phyloP scores from a whole-genome alignment of 2,329 filamentous ascomycete species.

The Penicillium sp. region DNA sequence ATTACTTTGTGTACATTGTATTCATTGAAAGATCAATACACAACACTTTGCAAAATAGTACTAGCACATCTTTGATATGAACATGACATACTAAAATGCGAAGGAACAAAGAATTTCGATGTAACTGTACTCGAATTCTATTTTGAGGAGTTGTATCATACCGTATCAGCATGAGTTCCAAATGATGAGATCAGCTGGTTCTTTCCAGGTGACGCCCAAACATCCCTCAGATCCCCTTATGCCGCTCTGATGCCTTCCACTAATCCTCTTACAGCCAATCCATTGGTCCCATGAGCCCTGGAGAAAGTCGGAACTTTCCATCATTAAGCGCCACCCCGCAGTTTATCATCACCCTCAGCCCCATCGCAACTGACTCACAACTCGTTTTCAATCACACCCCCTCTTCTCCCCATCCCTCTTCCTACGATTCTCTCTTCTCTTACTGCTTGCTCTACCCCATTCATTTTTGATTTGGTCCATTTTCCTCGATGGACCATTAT shows the following conservation, averaged over 20 bases:
- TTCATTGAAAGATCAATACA: neutral
- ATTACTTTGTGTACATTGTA: neutral
- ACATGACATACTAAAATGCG: neutral
- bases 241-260: conserved; percentile 5
- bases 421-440: neutral
- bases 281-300: conserved; percentile 12
- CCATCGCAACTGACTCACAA: conserved; percentile 16
- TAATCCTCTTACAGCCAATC: conserved; percentile 1
- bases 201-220: conserved; percentile 8
- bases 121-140: neutral
- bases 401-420: no score
- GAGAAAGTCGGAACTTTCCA: conserved; percentile 6
- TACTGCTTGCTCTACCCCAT: neutral
- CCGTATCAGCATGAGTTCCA: neutral
- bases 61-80: neutral
- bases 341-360: conserved; percentile 16
- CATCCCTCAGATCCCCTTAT: neutral
- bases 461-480: neutral
- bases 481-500: neutral
- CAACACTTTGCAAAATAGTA: neutral
- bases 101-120: neutral
- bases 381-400: conserved; percentile 2
- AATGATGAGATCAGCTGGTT: conserved; percentile 17
- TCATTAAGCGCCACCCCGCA: conserved; percentile 18
- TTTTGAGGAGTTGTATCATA: neutral